Base-by-base conservation (phyloP, 768 basidiomycete species). In the Hemileccinum impolitum region DNA sequence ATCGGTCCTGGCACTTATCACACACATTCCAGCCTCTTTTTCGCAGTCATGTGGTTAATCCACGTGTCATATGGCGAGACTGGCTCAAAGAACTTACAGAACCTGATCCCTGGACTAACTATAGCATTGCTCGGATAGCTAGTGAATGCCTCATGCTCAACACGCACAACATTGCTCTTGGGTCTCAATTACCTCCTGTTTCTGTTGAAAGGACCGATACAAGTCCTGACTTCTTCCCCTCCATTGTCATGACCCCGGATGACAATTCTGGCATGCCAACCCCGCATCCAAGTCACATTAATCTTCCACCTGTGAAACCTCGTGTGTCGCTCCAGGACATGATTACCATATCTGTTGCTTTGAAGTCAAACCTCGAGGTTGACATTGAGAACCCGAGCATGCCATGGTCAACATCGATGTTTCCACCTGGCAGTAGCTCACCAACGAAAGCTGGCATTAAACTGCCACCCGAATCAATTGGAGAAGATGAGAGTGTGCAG, bases 311-410 rank as follows among this genome's bases (percentile, higher is more conserved):
- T 23, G 40, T 47, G 34, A 70, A 58, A 43, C 39, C 54, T 10
- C 67, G 51, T n/a, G 48, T 90, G 46, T 88, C 87, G 4, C 70
- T 91, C n/a, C 78, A 83, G 57, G 82, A 85, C 48, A 88, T 91
- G 81, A 75, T 90, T 46, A 70, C 79, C 18, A 82, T 80, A 3
- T 88, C 87, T 1, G 72, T 89, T 26, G 80, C 82, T 4, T 75
- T 91, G 50, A 90, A 84, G 67, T 85, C 85, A 11, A 81, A 83
- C 51, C 61, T 82, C 15, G 80, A 87, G 23, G 63, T 89, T 47
- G 80, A 86, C 50, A 72, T 86, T 43, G 70, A 76, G 30, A 72
- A 79, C 30, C 73, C 80, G 5, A 69, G 69, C 5, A 66, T 75
- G 4, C 71, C 57, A 21, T 87, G 85, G 83, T 72, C 81, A 6